Evolutionary conservation across 2,329 filamentous ascomycete species (phyloP).

Genomic region (Xylaria sp.): DNA sequence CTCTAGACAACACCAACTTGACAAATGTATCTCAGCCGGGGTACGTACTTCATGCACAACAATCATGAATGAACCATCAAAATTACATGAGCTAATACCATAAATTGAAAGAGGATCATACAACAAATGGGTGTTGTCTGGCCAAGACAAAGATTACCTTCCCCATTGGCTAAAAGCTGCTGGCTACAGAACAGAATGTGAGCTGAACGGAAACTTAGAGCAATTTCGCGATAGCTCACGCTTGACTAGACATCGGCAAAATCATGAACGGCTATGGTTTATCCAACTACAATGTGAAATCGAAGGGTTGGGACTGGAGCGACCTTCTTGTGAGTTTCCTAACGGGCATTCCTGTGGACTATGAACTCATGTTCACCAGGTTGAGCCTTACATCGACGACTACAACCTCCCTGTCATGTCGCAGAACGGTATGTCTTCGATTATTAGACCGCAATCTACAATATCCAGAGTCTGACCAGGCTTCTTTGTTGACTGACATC

Average conservation of each 20-base stretch:
- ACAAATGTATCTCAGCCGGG: conserved; percentile 41
- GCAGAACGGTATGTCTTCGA: not conserved
- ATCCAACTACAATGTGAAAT: conserved; percentile 51
- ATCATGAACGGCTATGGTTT: conserved; percentile 56
- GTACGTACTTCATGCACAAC: conserved; percentile 2
- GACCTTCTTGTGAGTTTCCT: not conserved
- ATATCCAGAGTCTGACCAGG: not conserved
- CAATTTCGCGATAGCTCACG: not conserved
- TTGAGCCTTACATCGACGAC: conserved; percentile 46
- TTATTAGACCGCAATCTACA: not conserved
- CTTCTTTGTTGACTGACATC: not conserved
- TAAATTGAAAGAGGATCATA: conserved; percentile 41
- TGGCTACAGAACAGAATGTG: conserved; percentile 56
- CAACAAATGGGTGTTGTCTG: conserved; percentile 55
- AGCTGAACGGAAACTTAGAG: not conserved
- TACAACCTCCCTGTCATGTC: conserved; percentile 42
- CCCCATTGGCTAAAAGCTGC: conserved; percentile 56
- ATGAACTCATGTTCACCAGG: conserved; percentile 20
- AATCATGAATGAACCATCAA: not conserved
- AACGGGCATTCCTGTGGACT: not conserved
- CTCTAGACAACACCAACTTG: conserved; percentile 45
- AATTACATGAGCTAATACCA: not conserved
- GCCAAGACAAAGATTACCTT: conserved; percentile 55
- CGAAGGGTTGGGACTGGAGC: conserved; percentile 43
- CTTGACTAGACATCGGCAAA: conserved; percentile 50